These are phyloP conservation scores for Brassica balearica DNA, from an alignment of 441 rosid species.

Conservation along the genomic window DNA sequence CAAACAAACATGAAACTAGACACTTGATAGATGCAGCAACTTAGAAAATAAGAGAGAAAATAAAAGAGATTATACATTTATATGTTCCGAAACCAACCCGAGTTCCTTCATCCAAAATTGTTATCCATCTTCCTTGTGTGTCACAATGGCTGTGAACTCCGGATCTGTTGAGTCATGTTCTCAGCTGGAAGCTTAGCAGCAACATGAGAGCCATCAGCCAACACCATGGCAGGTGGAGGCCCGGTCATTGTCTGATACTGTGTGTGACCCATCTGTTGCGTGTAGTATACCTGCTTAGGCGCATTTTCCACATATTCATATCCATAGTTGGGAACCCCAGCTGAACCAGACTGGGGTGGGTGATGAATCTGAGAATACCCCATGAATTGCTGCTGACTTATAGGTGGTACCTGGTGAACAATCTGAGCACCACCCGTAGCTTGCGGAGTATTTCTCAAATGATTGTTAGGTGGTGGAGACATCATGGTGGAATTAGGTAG, in stretches of 20 bases:
- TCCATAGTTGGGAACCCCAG: conserved; percentile 61
- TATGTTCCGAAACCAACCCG: no score
- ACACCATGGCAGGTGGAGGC: conserved; percentile 49
- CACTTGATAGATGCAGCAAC: no score
- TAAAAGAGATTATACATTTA: no score
- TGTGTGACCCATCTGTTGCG: conserved; percentile 70
- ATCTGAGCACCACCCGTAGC: conserved; percentile 61
- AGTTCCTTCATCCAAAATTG: no score
- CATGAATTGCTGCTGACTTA: conserved; percentile 76
- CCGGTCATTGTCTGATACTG: conserved; percentile 87
- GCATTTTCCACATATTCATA: conserved; percentile 70
- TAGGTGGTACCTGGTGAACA: conserved; percentile 53
- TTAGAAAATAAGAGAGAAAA: no score
- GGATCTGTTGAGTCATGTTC: conserved; percentile 28
- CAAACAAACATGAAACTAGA: no score
- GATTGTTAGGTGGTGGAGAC: conserved; percentile 56
- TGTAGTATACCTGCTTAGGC: conserved; percentile 74
- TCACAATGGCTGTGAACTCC: no score
- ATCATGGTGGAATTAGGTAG: conserved; percentile 62
- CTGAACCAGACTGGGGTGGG: conserved; percentile 73
- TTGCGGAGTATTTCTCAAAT: conserved; percentile 57
- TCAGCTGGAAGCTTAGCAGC: conserved; percentile 62
- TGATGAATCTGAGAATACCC: conserved; percentile 85
- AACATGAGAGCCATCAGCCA: conserved; percentile 63
- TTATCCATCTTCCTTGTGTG: no score